Base-by-base conservation (phyloP, 768 basidiomycete genomes). In the Termitomyces sp. region DNA sequence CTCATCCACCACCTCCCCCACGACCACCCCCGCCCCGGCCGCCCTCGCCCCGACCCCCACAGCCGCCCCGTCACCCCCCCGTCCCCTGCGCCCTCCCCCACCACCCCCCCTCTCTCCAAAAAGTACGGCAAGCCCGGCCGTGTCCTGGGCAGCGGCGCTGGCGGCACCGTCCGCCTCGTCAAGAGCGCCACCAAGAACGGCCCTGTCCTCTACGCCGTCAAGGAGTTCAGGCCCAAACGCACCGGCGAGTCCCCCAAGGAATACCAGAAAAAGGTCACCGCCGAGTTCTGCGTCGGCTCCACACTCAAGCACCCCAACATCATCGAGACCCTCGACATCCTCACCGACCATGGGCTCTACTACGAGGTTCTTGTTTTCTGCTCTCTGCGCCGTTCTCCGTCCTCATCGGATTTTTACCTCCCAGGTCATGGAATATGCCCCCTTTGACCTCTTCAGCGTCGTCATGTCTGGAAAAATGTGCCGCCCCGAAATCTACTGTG, bases 381-480 rank as follows among this genome's bases (percentile, higher is more conserved):
- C 47, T 54, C 51, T 61, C 50, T 8, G 0, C 9, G 1, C 53
- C 34, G 32, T 55, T 54, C 35, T 42, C 57, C 51, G 53, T 39
- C 53, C 39, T 34, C 51, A 50, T 44, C 59, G 54, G 48, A 37
- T 59, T 27, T 19, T n/a, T 44, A 37, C 61, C 64, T 39, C 42
- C 3, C 68, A 98, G 95, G 89, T 98, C 76, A 99, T 99, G 97
- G 96, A 98, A 72, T 98, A 97, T 66, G 97, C 97, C 3, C 97
- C 97, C 17, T 97, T 86, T 67, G 97, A 99, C 74, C 86, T 99
- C 55, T 99, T 99, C 76, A 92, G 90, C 58, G 95, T 98, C 67
- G 97, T 99, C 79, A 99, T 99, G 97, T 94, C 95, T 16, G 91
- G 93, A 61, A 97, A 94, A 75, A 99, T 99, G 97, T 84, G 87